These are phyloP conservation scores for Pachysolen tannophilus DNA, from an alignment of 805 yeast genomes.

Conservation along the genomic window DNA sequence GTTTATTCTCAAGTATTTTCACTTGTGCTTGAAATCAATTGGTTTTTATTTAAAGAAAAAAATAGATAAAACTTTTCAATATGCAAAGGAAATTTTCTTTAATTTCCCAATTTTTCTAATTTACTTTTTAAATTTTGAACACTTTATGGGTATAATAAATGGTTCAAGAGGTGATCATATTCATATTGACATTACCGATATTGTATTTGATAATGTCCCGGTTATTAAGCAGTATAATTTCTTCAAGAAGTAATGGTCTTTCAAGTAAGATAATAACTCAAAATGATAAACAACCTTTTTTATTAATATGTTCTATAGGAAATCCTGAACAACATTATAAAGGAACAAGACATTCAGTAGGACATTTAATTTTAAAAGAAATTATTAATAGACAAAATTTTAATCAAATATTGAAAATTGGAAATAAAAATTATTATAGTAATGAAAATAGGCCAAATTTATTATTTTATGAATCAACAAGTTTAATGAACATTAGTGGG, in stretches of 20 bases:
- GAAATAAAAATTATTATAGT: constrained; percentile 16
- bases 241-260: not conserved
- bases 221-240: not conserved
- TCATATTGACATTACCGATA: not conserved
- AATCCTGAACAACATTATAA: constrained; percentile 62
- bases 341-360: constrained; percentile 73
- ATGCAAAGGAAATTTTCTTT: too few species aligned
- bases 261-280: not conserved
- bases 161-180: not conserved
- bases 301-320: constrained; percentile 53
- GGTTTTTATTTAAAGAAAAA: too few species aligned
- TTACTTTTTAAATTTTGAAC: too few species aligned
- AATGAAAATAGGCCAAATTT: constrained; percentile 21
- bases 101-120: too few species aligned
- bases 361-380: constrained; percentile 46
- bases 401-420: constrained; percentile 11
- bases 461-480: constrained; percentile 40
- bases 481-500: constrained; percentile 71
- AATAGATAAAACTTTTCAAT: too few species aligned
- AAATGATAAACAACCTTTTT: constrained; percentile 14
- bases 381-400: constrained; percentile 13
- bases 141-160: too few species aligned
- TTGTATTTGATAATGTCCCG: too few species aligned
- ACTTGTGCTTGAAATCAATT: too few species aligned
- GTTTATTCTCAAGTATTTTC: too few species aligned